Conservation (phyloP, 805 yeast genomes). For the Starmerella sp. region DNA sequence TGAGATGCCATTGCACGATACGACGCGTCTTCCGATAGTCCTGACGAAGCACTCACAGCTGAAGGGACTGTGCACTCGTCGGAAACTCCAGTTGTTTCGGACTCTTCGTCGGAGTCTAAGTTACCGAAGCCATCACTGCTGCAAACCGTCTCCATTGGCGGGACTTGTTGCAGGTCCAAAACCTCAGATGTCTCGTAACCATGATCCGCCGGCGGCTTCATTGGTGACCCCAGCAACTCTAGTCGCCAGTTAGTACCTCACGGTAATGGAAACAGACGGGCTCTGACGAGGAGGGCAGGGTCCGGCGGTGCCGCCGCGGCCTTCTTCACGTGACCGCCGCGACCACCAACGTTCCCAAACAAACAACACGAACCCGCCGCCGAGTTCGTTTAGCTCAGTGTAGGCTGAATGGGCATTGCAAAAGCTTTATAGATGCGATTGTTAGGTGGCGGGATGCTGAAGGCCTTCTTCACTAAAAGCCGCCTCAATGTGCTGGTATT, state of each 20-base stretch:
- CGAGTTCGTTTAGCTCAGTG: no score
- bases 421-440: background rate
- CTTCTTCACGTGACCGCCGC: no score
- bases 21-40: no score
- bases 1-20: no score
- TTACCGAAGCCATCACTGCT: background rate
- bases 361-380: background rate
- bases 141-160: background rate
- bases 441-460: background rate
- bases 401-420: no score
- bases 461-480: background rate
- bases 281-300: no score
- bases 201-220: background rate
- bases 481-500: background rate
- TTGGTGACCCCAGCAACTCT: background rate
- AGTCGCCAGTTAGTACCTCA: no score
- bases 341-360: no score
- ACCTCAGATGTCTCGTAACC: background rate
- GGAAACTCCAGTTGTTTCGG: background rate
- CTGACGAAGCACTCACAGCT: background rate
- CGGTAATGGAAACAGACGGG: no score
- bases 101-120: slow-evolving; percentile 1
- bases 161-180: background rate
- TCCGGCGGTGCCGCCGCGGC: no score
- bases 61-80: background rate